A percentile compares a stretch with the other conserved stretches of the same genome.
Evolutionary conservation across 257 asterid species (phyloP).

Genomic region (Solanum sitiens): DNA sequence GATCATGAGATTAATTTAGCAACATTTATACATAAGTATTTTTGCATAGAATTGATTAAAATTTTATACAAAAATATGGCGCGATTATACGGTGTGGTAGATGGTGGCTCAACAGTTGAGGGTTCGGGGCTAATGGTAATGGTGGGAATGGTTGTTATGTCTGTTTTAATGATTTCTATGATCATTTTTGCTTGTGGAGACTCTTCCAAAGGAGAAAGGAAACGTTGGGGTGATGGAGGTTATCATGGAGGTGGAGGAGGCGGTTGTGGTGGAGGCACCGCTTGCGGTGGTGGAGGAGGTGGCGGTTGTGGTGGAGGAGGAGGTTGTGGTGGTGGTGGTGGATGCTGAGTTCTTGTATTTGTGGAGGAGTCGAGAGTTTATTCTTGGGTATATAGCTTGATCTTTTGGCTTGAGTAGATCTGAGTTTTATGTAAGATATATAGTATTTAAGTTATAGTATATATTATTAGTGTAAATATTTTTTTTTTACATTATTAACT

Average conservation of each 20-base stretch:
- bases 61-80: neutral
- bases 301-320: neutral
- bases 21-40: neutral
- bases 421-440: neutral
- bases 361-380: neutral
- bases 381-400: neutral
- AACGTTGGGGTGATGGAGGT: neutral
- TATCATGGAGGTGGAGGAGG: neutral
- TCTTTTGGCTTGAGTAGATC: neutral
- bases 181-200: slow-evolving; percentile 10
- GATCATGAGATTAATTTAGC: neutral
- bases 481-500: neutral
- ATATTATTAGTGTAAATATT: neutral
- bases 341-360: neutral
- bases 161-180: slow-evolving; percentile 7
- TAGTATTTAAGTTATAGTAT: neutral
- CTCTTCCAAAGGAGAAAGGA: neutral
- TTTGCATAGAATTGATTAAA: neutral
- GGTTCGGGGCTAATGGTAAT: slow-evolving; percentile 1
- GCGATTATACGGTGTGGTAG: neutral
- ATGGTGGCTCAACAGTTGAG: neutral
- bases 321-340: neutral
- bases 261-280: neutral
- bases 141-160: slow-evolving; percentile 13
- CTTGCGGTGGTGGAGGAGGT: neutral